Conservation (phyloP, 2,329 filamentous ascomycete species). For the Trichoderma harzianum region DNA sequence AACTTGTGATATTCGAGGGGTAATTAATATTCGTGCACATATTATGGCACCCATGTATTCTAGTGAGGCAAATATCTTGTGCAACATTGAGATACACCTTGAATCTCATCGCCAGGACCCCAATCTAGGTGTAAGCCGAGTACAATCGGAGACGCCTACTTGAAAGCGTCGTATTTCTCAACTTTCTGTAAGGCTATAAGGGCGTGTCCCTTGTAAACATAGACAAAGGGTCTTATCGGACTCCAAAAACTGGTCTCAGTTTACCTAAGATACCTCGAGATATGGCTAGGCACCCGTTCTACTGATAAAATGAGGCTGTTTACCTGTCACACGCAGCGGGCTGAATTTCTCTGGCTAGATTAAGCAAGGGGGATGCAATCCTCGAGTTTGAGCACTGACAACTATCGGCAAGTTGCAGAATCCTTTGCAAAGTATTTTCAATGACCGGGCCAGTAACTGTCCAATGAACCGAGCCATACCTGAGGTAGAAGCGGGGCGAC, state of each 20-base stretch:
- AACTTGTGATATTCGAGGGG: neutral
- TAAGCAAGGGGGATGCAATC: neutral
- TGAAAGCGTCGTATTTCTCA: neutral
- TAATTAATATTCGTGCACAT: neutral
- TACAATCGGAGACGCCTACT: neutral
- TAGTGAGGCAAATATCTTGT: neutral
- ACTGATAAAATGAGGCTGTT: neutral
- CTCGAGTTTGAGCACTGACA: neutral
- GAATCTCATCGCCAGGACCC: neutral
- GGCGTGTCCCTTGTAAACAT: neutral
- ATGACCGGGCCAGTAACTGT: neutral
- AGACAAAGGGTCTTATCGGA: neutral
- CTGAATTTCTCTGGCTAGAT: neutral
- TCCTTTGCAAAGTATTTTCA: neutral
- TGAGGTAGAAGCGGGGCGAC: neutral
- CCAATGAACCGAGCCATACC: neutral
- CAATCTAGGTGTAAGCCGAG: neutral
- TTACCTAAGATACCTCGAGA: neutral
- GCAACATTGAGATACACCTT: neutral
- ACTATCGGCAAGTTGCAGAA: neutral
- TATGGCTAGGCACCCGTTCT: neutral
- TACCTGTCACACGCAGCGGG: neutral
- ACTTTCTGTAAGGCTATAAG: neutral
- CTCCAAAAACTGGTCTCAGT: neutral
- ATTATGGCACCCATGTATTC: neutral